Evolutionary conservation across 257 asterid species (phyloP).

Genomic region (Nicotiana sylvestris): DNA sequence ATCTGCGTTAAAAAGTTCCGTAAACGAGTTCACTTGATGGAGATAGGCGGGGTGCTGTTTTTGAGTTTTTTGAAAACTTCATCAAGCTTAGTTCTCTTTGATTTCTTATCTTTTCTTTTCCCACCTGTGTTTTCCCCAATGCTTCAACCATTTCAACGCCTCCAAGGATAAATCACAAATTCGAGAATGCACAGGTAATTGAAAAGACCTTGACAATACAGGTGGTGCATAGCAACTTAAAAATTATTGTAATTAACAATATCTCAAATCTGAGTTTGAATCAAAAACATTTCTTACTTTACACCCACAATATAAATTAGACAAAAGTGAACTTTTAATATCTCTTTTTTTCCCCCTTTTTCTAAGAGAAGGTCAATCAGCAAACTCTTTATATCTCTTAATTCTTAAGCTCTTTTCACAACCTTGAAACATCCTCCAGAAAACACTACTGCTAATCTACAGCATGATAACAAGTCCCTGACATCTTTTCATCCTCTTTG

Average conservation of each 20-base stretch:
- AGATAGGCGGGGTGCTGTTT: background rate
- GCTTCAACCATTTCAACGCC: background rate
- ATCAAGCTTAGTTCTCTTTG: background rate
- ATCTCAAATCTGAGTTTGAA: background rate
- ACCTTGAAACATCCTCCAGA: background rate
- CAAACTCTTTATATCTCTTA: background rate
- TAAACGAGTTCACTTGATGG: background rate
- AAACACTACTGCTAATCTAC: background rate
- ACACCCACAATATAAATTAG: background rate
- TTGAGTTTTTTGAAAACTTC: background rate
- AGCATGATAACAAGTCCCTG: background rate
- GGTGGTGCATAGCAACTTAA: background rate
- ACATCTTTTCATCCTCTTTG: background rate
- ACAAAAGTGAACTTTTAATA: background rate
- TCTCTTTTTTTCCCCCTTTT: too few species aligned
- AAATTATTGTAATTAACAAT: background rate
- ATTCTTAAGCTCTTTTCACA: background rate
- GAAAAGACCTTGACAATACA: background rate
- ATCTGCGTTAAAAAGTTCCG: background rate
- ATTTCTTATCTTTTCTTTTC: background rate
- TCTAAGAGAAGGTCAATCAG: too few species aligned
- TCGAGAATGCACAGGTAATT: background rate
- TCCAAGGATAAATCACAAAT: background rate
- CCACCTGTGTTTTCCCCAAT: background rate
- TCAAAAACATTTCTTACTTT: background rate